phyloP scores from a whole-genome alignment of 192 early-diverging fungal genomes.

The Kappamyces sp. region DNA sequence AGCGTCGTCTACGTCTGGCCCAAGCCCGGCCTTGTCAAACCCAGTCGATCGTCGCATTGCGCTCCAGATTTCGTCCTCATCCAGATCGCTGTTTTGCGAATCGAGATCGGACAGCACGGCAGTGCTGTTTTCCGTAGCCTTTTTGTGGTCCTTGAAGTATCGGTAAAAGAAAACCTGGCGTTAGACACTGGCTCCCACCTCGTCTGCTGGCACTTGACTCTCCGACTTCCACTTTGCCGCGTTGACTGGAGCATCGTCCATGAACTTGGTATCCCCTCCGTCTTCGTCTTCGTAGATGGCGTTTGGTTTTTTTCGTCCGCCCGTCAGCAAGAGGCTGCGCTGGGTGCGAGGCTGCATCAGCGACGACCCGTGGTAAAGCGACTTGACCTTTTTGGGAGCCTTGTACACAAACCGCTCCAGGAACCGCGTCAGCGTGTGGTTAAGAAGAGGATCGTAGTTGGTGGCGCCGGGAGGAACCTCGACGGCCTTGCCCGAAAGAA shows the following conservation, averaged over 20 bases:
- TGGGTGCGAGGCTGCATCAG: slow-evolving; percentile 53
- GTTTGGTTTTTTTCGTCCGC: slow-evolving; percentile 51
- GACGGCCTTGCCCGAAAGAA: slow-evolving; percentile 67
- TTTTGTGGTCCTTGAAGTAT: slow-evolving; percentile 64
- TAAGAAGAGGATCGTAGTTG: slow-evolving; percentile 74
- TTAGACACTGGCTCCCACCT: slow-evolving; percentile 32
- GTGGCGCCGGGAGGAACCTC: slow-evolving; percentile 50
- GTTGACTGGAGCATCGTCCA: slow-evolving; percentile 63
- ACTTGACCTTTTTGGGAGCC: slow-evolving; percentile 73
- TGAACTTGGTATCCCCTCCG: slow-evolving; percentile 21
- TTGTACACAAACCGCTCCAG: slow-evolving; percentile 93
- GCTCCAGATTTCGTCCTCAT: slow-evolving; percentile 84
- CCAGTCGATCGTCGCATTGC: slow-evolving; percentile 68
- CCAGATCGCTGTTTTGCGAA: slow-evolving; percentile 48
- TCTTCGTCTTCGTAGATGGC: slow-evolving; percentile 64
- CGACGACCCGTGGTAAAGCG: slow-evolving; percentile 52
- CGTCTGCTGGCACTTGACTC: slow-evolving; percentile 66
- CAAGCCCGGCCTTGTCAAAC: slow-evolving; percentile 45
- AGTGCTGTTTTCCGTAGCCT: slow-evolving; percentile 16
- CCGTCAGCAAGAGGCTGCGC: slow-evolving; percentile 40
- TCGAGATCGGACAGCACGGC: slow-evolving; percentile 33
- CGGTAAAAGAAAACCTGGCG: slow-evolving; percentile 65
- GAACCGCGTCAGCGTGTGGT: slow-evolving; percentile 87
- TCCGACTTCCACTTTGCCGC: slow-evolving; percentile 54
- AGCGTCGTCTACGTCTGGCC: slow-evolving; percentile 44